Base-by-base conservation (phyloP, 768 basidiomycete species). In the Collybia sp. region DNA sequence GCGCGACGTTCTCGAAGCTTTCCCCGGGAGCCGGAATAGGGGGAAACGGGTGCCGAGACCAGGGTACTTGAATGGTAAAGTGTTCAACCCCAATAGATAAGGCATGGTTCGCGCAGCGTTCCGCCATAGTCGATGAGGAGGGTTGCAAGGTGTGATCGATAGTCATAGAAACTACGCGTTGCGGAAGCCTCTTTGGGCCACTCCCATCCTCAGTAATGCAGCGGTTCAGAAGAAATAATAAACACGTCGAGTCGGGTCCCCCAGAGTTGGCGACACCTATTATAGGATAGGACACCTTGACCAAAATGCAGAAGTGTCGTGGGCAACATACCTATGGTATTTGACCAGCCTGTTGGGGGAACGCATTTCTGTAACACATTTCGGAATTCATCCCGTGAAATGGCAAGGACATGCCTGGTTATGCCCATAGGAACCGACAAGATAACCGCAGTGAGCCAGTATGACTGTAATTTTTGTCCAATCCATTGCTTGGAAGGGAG, bases 241-340 rank as follows among this genome's bases (percentile, higher is more conserved):
- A 70, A 59, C 85, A 88, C 0, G 83, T 80, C 2, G 90, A 93
- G 61, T 93, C 90, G 9, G 88, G 79, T 1, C 90, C 90, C 6
- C 85, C 90, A 10, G 90, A 92, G 60, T 82, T 83, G 16, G 84
- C 88, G 37, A 91, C 75, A 31, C 77, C 90, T 88, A 45, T n/a
- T n/a, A 10, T 30, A 13, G 33, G 39, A 3, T 12, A 15, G 41
- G 19, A 46, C 34, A 31, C 37, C 16, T 33, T 18, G 30, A 40
- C 16, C 38, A 41, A 45, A 40, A 44, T 15, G 8, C 35, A 40
- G 40, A 15, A n/a, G 30, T 6, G 15, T 4, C 10, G 34, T n/a
- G 20, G 34, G 6, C 39, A 15, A 45, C 48, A 51, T 65, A 77
- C 79, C 76, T 42, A 83, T 64, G n/a, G 57, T 67, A 2, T 53